A percentile compares a stretch with the other conserved stretches of the same genome.
These are phyloP conservation scores for Ustilago crameri DNA, from an alignment of 1,284 basidiomycete species.

Conservation along the genomic window DNA sequence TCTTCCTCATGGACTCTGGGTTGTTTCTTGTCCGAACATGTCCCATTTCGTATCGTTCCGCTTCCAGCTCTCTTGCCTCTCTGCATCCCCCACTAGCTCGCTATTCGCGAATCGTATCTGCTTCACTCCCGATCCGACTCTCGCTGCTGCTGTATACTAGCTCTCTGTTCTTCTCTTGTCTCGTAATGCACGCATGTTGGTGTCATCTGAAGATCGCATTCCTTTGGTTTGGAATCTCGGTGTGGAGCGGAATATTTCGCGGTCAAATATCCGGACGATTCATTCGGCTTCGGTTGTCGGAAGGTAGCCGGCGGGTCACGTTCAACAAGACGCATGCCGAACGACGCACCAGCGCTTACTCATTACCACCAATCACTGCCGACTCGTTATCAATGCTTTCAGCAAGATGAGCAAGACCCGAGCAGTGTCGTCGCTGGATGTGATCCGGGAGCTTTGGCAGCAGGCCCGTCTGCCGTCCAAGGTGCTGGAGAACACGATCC, in stretches of 20 bases:
- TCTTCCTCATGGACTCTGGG: neutral
- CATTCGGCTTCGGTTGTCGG: no score
- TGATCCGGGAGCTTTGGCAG: constrained; percentile 25
- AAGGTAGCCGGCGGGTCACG: no score
- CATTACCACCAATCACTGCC: no score
- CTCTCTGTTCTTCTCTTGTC: neutral
- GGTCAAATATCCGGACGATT: neutral
- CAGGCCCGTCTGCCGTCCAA: constrained; percentile 3
- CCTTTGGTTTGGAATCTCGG: no score
- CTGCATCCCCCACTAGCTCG: neutral
- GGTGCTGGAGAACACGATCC: constrained; percentile 20
- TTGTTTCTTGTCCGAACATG: neutral
- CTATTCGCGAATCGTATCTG: neutral
- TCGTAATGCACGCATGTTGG: neutral
- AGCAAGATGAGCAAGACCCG: neutral
- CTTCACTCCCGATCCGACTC: neutral
- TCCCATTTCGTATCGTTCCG: neutral
- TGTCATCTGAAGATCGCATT: neutral
- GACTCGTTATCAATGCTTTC: no score
- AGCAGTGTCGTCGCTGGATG: neutral
- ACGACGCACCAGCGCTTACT: no score
- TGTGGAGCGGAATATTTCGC: neutral
- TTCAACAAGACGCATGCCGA: no score
- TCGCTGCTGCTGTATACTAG: constrained; percentile 1
- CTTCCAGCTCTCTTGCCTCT: neutral